Base-by-base conservation (phyloP, 192 early-diverging fungal species). In the Umbelopsis isabellina region DNA sequence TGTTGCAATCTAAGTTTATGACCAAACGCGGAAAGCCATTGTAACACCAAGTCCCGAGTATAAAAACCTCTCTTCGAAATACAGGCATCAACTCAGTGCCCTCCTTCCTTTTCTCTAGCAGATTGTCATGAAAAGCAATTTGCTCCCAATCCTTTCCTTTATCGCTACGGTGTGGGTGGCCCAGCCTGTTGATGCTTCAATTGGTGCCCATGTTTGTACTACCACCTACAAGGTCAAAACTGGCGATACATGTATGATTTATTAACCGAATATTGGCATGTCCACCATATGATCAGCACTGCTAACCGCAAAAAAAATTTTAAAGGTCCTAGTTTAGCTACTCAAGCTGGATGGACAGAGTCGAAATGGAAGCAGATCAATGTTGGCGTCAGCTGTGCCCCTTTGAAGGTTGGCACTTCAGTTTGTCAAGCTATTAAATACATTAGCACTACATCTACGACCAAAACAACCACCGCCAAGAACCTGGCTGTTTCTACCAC, bases 131-230 rank as follows among this genome's bases (percentile, higher is more conserved):
- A 61, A 61, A 25, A 61, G 15, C 5, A 13, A 35, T n/a, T 25
- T 61, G 27, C 55, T 61, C 25, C 55, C 55, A 16, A 61, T 61
- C 27, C 55, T 61, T 33, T 61, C 55, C 55, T 61, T 61, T 13
- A 33, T 61, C 12, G 55, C 30, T 30, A 15, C 15, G 18, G 48
- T 13, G 9, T 25, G 27, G 5, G 18, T 61, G 1, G 55, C 33
- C 12, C 25, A 61, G 30, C 55, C 55, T 0, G 21, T 30, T 13
- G 27, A 27, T 4, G 55, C 55, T 2, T 8, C n/a, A 18, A 27
- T 53, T 25, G 51, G 21, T 20, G 21, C 51, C 27, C 51, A 53
- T 23, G 33, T 30, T 61, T 61, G 55, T 25, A 61, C 55, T 12
- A 35, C 27, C 3, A 33, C 25, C 55, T 33, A 61, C 55, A 61